Conservation (phyloP, 495 filamentous ascomycete genomes). For the Podospora fimiseda region DNA sequence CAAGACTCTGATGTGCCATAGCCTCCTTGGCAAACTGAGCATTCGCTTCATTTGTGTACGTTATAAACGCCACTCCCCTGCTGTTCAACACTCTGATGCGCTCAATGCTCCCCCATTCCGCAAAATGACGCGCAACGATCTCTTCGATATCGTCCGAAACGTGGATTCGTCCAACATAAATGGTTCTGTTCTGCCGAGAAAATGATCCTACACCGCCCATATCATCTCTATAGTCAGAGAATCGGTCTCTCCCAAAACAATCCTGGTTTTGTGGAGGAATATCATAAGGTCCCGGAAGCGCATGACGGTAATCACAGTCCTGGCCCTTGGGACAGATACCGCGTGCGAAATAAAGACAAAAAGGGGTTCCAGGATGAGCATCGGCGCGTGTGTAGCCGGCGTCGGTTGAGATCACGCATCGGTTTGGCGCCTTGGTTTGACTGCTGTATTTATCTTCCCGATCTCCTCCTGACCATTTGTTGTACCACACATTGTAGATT, state of each 20-base stretch:
- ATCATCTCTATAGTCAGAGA: conserved; percentile 82
- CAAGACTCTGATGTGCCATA: conserved; percentile 73
- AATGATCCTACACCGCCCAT: conserved; percentile 95
- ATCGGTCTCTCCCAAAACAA: conserved; percentile 87
- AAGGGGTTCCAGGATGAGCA: conserved; percentile 65
- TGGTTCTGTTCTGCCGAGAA: conserved; percentile 81
- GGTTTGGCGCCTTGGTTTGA: conserved; percentile 60
- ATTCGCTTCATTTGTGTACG: conserved; percentile 78
- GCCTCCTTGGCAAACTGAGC: conserved; percentile 88
- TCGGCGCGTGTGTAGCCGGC: conserved; percentile 87
- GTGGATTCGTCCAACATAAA: conserved; percentile 89
- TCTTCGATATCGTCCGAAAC: conserved; percentile 98
- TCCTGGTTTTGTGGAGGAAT: conserved; percentile 86
- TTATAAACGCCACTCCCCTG: conserved; percentile 86
- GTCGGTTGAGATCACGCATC: conserved; percentile 78
- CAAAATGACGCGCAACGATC: conserved; percentile 86
- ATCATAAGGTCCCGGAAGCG: conserved; percentile 75
- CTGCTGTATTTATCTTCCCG: conserved; percentile 83
- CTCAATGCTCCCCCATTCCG: conserved; percentile 90
- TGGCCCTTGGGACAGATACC: conserved; percentile 63
- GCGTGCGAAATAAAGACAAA: conserved; percentile 84
- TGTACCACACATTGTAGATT: conserved; percentile 76
- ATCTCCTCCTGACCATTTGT: conserved; percentile 93
- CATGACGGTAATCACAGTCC: conserved; percentile 92
- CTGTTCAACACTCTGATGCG: conserved; percentile 84